Conservation (phyloP, 495 filamentous ascomycete genomes). For the Pyrenula aspistea region DNA sequence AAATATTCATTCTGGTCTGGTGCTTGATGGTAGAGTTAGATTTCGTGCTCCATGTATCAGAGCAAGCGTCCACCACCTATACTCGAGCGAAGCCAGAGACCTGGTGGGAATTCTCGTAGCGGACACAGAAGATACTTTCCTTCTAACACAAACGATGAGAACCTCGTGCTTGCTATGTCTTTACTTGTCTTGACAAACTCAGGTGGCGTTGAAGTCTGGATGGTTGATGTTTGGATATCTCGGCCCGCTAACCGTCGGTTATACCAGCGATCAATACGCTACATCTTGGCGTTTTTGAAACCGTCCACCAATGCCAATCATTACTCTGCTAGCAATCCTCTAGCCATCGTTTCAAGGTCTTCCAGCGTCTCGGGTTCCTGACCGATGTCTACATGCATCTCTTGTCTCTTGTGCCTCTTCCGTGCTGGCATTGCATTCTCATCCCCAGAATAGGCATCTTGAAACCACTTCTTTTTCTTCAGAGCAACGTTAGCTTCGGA, state of each 20-base stretch:
- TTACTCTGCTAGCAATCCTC: slow-evolving; percentile 46
- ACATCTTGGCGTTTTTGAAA: not conserved
- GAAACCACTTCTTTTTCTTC: slow-evolving; percentile 36
- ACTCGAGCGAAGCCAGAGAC: no score
- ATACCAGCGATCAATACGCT: not conserved
- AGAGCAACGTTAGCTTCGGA: slow-evolving; percentile 21
- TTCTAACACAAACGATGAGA: no score
- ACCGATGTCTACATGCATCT: slow-evolving; percentile 24
- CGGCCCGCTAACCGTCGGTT: not conserved
- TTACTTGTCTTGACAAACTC: no score
- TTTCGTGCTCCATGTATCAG: no score
- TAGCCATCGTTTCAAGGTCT: slow-evolving; percentile 80
- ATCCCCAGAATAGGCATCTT: slow-evolving; percentile 28
- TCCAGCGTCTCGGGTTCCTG: slow-evolving; percentile 73
- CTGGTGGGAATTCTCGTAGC: no score
- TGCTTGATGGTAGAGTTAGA: no score
- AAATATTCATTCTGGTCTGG: no score
- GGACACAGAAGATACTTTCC: no score
- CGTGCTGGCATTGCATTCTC: slow-evolving; percentile 5
- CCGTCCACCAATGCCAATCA: not conserved
- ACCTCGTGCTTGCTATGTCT: no score
- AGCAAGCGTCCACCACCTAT: no score
- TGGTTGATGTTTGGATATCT: not conserved
- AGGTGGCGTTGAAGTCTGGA: no score
- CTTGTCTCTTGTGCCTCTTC: slow-evolving; percentile 13